These are phyloP conservation scores for Echinosophora koreensis DNA, from an alignment of 306 rosid species.

Conservation along the genomic window DNA sequence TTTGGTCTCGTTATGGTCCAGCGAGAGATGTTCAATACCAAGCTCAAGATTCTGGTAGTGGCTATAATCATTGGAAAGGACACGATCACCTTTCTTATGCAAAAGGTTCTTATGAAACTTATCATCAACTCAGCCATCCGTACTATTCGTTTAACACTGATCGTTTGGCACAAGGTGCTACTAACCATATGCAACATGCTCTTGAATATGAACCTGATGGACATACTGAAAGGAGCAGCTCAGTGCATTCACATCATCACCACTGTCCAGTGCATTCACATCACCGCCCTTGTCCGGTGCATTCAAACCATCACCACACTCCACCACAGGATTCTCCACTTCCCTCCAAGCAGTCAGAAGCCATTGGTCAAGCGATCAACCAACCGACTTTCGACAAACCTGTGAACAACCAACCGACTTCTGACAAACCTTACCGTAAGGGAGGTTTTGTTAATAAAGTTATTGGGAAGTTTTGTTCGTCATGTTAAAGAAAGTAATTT, in stretches of 20 bases:
- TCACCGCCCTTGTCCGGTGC: neutral
- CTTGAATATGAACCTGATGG: neutral
- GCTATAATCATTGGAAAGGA: neutral
- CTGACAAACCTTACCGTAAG: neutral
- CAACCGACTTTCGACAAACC: neutral
- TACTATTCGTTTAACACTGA: neutral
- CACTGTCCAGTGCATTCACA: neutral
- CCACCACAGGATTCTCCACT: neutral
- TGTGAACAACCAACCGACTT: neutral
- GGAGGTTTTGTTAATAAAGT: neutral
- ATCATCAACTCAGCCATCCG: neutral
- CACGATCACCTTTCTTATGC: conserved; percentile 18
- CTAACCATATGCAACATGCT: neutral
- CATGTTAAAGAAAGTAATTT: neutral
- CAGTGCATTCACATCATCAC: neutral
- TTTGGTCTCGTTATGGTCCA: conserved; percentile 24
- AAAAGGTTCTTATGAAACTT: neutral
- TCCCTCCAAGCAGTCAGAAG: neutral
- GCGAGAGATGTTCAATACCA: neutral
- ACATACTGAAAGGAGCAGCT: neutral
- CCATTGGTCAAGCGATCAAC: neutral
- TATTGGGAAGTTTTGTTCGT: neutral
- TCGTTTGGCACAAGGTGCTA: neutral
- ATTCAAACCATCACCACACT: neutral
- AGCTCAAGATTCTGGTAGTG: neutral